Evolutionary conservation across 768 basidiomycete species (phyloP), one percentile per base, ranked within the genome.

Genomic region (Termitomyces bulborhizus): DNA sequence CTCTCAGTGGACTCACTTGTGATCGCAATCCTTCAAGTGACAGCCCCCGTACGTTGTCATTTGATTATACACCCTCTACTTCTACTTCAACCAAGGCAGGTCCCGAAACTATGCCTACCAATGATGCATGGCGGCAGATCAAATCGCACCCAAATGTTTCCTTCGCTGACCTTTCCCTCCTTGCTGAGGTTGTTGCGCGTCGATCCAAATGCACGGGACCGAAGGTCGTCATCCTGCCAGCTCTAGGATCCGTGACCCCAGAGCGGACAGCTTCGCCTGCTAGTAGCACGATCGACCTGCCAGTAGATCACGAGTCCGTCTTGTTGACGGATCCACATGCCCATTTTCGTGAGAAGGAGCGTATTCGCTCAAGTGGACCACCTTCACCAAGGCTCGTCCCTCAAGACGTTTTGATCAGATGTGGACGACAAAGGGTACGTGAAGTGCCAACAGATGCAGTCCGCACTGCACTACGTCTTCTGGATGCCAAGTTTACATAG

Each of bases 111-210:
- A 86, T 93, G 36, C 81, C 90, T 18, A 90, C 88, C 54, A 86
- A 86, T 65, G 83, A 85, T 54, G 91, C 91, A 7, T 94, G 92
- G 89, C 81, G 80, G 29, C 84, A 84, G 60, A 76, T 95, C 58
- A 93, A 93, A 70, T 82, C 84, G 11, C 93, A 96, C 69, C 93
- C 93, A 2, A 94, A 93, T 61, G 85, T 90, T 51, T 81, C 85
- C 31, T 93, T 93, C 66, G 82, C 90, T 13, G 90, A 95, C 70
- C 75, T 96, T 51, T 72, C 83, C 2, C 76, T 96, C 51, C 80
- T 96, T 43, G 93, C 93, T 3, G 91, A 92, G 50, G 93, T 96
- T 41, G 92, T 95, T 41, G 85, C 90, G 7, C 88, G 90, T 53
- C 78, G 87, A 50, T 85, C 90, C 42, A 85, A 81, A 66, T 93